These are phyloP conservation scores for Stramenopiles sp. DNA, from an alignment of 352 stramenopile genomes.

Conservation along the genomic window DNA sequence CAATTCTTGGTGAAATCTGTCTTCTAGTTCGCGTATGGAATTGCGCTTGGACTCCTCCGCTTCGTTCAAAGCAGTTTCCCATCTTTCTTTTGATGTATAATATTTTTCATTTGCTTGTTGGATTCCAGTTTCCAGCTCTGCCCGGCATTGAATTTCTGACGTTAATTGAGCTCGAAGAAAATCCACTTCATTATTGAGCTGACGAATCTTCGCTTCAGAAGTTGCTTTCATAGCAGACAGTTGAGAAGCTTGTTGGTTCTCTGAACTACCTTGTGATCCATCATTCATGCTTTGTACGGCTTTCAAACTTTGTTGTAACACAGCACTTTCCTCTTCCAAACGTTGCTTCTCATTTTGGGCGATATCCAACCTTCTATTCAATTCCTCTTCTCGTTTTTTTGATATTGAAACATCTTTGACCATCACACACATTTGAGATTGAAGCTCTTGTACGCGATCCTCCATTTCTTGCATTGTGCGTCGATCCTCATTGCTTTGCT, in stretches of 20 bases:
- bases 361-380: not conserved
- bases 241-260: constrained; percentile 6
- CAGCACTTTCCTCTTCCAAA: constrained; percentile 8
- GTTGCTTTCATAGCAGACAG: constrained; percentile 17
- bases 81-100: not conserved
- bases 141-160: constrained; percentile 16
- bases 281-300: not conserved
- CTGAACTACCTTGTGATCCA: not conserved
- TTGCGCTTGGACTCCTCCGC: not conserved
- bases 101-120: not conserved
- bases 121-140: not conserved
- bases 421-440: not conserved
- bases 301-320: not conserved
- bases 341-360: constrained; percentile 14
- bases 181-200: constrained; percentile 30
- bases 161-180: constrained; percentile 26
- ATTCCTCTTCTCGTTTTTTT: not conserved
- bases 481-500: not conserved
- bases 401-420: constrained; percentile 1
- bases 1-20: constrained; percentile 11
- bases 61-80: not conserved
- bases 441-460: not conserved
- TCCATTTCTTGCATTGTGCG: not conserved
- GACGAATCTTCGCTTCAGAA: constrained; percentile 23
- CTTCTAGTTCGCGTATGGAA: not conserved